These are phyloP conservation scores for Anthostomella pinea DNA, from an alignment of 2,329 filamentous ascomycete genomes.

Conservation along the genomic window DNA sequence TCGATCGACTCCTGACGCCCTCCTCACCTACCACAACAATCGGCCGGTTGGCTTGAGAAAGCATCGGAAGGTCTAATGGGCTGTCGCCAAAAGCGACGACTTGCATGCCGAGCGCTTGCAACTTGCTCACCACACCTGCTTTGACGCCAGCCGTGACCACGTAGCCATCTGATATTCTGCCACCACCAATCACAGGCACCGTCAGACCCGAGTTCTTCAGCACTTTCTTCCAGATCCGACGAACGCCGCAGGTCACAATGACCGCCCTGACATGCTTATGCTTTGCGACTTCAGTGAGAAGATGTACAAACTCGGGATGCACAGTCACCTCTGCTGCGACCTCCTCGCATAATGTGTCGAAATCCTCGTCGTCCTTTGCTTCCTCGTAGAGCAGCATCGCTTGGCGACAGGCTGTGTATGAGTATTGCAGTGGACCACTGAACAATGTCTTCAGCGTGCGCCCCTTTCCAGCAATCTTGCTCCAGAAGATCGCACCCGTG, in stretches of 20 bases:
- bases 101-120: slow-evolving; percentile 34
- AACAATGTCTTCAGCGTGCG: slow-evolving; percentile 45
- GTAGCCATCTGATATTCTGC: slow-evolving; percentile 43
- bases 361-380: slow-evolving; percentile 32
- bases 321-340: slow-evolving; percentile 42
- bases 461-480: background rate
- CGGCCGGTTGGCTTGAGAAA: slow-evolving; percentile 49
- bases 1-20: slow-evolving; percentile 45
- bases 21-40: slow-evolving; percentile 54
- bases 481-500: slow-evolving; percentile 50
- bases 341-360: slow-evolving; percentile 42
- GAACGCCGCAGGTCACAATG: slow-evolving; percentile 54
- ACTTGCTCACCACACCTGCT: slow-evolving; percentile 39
- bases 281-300: slow-evolving; percentile 37
- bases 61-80: slow-evolving; percentile 55
- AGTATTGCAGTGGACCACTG: slow-evolving; percentile 43
- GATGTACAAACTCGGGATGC: slow-evolving; percentile 43
- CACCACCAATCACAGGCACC: slow-evolving; percentile 52
- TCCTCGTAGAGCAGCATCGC: slow-evolving; percentile 53
- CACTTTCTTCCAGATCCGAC: slow-evolving; percentile 53
- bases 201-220: slow-evolving; percentile 41
- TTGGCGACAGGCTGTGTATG: slow-evolving; percentile 54
- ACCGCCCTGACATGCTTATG: slow-evolving; percentile 42
- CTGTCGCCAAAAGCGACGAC: slow-evolving; percentile 62
- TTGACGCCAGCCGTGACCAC: slow-evolving; percentile 54